These are phyloP conservation scores for Corniculantispora saksenae DNA, from an alignment of 2,329 filamentous ascomycete species.

Conservation along the genomic window DNA sequence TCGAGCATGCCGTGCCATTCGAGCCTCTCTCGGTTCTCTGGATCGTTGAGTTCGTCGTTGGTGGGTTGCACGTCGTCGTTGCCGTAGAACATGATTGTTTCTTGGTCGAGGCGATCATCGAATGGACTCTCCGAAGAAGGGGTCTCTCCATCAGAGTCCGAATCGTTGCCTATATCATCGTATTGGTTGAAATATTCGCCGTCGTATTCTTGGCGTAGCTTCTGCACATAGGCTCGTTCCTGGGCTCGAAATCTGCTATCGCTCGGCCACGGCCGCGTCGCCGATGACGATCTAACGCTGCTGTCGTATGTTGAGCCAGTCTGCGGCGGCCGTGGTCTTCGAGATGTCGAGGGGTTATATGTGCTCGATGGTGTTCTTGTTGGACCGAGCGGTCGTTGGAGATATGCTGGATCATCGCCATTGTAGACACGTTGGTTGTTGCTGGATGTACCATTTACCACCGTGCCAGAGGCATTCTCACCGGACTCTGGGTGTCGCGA, in stretches of 20 bases:
- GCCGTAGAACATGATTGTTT: slow-evolving; percentile 89
- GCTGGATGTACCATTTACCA: slow-evolving; percentile 42
- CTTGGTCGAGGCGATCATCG: slow-evolving; percentile 87
- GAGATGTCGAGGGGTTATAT: slow-evolving; percentile 69
- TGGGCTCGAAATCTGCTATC: slow-evolving; percentile 57
- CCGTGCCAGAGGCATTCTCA: slow-evolving; percentile 31
- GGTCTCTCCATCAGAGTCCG: slow-evolving; percentile 88
- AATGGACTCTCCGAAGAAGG: slow-evolving; percentile 81
- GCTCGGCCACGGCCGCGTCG: slow-evolving; percentile 50
- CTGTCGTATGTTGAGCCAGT: slow-evolving; percentile 45
- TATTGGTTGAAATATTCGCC: slow-evolving; percentile 73
- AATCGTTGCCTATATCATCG: slow-evolving; percentile 66
- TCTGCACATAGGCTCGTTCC: slow-evolving; percentile 92
- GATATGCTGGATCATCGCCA: slow-evolving; percentile 34
- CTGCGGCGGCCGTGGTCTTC: slow-evolving; percentile 46
- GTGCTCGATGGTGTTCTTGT: slow-evolving; percentile 76
- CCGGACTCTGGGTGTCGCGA: slow-evolving; percentile 36
- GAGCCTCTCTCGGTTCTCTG: slow-evolving; percentile 82
- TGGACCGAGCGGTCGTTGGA: slow-evolving; percentile 68
- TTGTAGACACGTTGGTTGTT: slow-evolving; percentile 42
- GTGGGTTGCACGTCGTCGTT: slow-evolving; percentile 88
- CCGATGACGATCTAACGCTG: slow-evolving; percentile 51
- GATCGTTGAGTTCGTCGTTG: slow-evolving; percentile 84
- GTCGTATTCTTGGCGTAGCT: slow-evolving; percentile 72
- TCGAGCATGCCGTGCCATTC: slow-evolving; percentile 99